Evolutionary conservation across 352 stramenopile genomes (phyloP).

Genomic region (Blastocystis sp.): DNA sequence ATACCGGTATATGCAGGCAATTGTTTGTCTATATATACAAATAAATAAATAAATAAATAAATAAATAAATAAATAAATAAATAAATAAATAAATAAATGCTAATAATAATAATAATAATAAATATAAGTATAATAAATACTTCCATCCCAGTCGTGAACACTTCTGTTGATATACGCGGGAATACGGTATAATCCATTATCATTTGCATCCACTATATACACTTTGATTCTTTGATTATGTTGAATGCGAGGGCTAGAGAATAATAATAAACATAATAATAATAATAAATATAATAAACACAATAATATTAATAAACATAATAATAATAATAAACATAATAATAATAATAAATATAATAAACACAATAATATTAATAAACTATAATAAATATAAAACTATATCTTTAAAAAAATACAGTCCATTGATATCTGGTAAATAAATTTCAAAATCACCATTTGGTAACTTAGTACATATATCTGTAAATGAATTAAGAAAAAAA

Average conservation of each 20-base stretch:
- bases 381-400: too few relatives aligned
- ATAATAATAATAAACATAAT: too few relatives aligned
- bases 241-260: neutral
- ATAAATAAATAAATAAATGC: constrained; percentile 22
- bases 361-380: neutral
- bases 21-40: neutral
- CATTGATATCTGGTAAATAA: constrained; percentile 4
- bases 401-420: neutral
- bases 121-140: too few relatives aligned
- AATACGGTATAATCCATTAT: too few relatives aligned
- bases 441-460: constrained; percentile 9
- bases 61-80: constrained; percentile 13
- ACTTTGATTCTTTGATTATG: constrained; percentile 11
- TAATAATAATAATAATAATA: too few relatives aligned
- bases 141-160: too few relatives aligned
- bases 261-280: neutral
- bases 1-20: constrained; percentile 35
- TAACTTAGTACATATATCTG: neutral
- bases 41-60: neutral
- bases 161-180: too few relatives aligned
- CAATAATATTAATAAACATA: too few relatives aligned
- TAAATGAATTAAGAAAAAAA: neutral
- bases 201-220: too few relatives aligned
- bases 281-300: neutral
- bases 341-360: too few relatives aligned